Evolutionary conservation across 78 protist genomes (phyloP).

Genomic region (Chrysochromulina tobinii): DNA sequence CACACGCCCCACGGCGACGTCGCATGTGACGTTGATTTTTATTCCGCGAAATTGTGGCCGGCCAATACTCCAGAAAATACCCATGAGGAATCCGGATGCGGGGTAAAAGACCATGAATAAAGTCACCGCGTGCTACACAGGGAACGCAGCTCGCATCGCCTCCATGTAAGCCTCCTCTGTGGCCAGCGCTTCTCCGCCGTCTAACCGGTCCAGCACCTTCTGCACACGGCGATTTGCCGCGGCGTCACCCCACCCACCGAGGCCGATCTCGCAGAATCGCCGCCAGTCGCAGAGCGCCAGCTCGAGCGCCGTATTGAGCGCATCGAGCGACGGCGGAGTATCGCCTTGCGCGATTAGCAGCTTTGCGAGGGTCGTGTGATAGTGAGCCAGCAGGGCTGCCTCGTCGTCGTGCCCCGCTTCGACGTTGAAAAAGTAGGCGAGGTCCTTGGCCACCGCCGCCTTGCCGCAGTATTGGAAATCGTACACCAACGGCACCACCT

Average conservation of each 20-base stretch:
- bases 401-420: background rate
- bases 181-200: background rate
- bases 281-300: background rate
- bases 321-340: background rate
- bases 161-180: no score
- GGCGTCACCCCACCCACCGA: background rate
- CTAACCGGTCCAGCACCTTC: background rate
- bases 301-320: background rate
- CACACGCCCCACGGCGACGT: no score
- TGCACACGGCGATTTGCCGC: background rate
- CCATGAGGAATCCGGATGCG: no score
- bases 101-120: no score
- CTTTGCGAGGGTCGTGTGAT: background rate
- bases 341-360: background rate
- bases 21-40: no score
- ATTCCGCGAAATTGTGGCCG: no score
- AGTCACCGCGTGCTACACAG: no score
- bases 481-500: background rate
- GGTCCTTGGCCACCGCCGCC: constrained; percentile 3
- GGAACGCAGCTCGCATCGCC: no score
- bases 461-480: constrained; percentile 20
- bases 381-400: background rate
- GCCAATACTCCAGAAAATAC: no score
- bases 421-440: background rate
- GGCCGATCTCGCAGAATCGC: background rate